phyloP scores from a whole-genome alignment of 2,329 filamentous ascomycete species.

The Xenosphaeropsis pyriputrescens region DNA sequence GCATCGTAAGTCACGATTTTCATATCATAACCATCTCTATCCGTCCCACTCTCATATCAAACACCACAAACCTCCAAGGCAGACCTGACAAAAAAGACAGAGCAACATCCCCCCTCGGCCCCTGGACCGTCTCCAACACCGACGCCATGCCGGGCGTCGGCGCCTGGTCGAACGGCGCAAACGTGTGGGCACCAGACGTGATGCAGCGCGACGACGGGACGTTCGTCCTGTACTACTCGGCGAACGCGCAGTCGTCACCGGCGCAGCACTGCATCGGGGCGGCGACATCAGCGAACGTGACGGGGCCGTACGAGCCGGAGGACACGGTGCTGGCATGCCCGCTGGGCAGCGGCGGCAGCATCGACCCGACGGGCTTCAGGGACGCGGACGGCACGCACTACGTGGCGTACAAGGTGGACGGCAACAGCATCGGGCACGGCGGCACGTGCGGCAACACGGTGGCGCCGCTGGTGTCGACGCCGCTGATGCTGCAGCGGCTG shows the following conservation, averaged over 20 bases:
- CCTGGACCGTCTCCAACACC: slow-evolving; percentile 30
- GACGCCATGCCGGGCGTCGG: slow-evolving; percentile 38
- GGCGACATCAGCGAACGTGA: slow-evolving; percentile 28
- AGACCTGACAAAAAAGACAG: too few relatives aligned
- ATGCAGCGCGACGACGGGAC: slow-evolving; percentile 31
- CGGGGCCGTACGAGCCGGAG: slow-evolving; percentile 31
- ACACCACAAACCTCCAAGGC: too few relatives aligned
- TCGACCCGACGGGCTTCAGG: slow-evolving; percentile 44
- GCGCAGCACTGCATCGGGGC: slow-evolving; percentile 42
- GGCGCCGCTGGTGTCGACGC: slow-evolving; percentile 27
- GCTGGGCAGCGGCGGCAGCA: slow-evolving; percentile 38
- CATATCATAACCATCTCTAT: too few relatives aligned
- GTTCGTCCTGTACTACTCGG: slow-evolving; percentile 47
- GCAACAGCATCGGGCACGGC: slow-evolving; percentile 30
- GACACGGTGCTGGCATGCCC: slow-evolving; percentile 29
- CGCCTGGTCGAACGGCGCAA: slow-evolving; percentile 35
- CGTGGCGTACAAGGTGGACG: slow-evolving; percentile 52
- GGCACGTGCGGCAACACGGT: slow-evolving; percentile 30
- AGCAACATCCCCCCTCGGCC: slow-evolving; percentile 23
- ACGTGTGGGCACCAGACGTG: slow-evolving; percentile 50
- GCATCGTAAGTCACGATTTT: slow-evolving; percentile 17
- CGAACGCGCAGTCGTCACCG: slow-evolving; percentile 22
- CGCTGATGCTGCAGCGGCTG: slow-evolving; percentile 40
- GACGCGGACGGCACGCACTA: slow-evolving; percentile 40
- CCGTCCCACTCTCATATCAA: too few relatives aligned